Percentiles rank a stretch among this genome's conserved stretches.
phyloP scores from a whole-genome alignment of 352 stramenopile genomes.

The Pilasporangium apinafurcum region DNA sequence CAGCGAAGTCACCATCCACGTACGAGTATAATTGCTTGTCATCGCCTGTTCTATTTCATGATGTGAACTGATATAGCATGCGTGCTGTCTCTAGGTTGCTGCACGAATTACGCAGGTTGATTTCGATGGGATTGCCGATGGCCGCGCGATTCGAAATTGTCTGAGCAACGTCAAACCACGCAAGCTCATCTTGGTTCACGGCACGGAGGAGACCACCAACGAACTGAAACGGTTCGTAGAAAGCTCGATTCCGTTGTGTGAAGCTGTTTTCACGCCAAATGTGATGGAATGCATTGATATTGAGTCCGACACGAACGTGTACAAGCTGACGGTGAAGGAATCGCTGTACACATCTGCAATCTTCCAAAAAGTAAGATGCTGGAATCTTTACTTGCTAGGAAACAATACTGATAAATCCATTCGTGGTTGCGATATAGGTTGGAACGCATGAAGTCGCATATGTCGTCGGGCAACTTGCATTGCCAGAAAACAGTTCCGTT shows the following conservation, averaged over 20 bases:
- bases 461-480: conserved; percentile 63
- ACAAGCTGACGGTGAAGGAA: conserved; percentile 85
- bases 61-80: neutral
- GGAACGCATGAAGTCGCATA: conserved; percentile 83
- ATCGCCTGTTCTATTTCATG: neutral
- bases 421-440: conserved; percentile 25
- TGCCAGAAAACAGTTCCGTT: conserved; percentile 65
- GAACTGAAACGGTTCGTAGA: conserved; percentile 85
- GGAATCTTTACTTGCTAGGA: neutral
- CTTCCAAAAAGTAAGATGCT: conserved; percentile 70
- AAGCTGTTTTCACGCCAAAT: conserved; percentile 83
- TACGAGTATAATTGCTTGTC: conserved; percentile 10
- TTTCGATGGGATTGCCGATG: conserved; percentile 81
- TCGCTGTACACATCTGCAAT: conserved; percentile 77
- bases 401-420: conserved; percentile 3
- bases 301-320: conserved; percentile 87
- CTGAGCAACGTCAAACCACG: conserved; percentile 85
- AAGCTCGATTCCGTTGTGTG: conserved; percentile 72
- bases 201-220: conserved; percentile 70
- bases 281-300: conserved; percentile 89
- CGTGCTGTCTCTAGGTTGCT: conserved; percentile 30
- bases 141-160: conserved; percentile 83
- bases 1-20: conserved; percentile 54
- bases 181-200: conserved; percentile 85
- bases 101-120: conserved; percentile 77